Base-by-base conservation (phyloP, 2,329 filamentous ascomycete genomes). In the Cercospora nicotianae region DNA sequence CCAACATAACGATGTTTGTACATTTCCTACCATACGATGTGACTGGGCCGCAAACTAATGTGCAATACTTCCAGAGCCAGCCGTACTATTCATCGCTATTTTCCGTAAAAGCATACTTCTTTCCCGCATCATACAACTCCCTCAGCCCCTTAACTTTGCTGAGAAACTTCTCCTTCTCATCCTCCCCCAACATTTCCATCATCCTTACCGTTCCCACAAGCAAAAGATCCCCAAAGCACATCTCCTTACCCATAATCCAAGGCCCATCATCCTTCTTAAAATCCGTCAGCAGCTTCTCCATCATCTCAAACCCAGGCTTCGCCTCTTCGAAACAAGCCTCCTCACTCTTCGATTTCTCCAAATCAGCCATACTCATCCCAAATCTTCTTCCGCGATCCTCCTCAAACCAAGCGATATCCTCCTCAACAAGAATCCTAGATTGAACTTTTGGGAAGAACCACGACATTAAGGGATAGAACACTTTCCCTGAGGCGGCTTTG, bases 261-360 rank as follows among this genome's bases (percentile, higher is more conserved):
- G 70, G 71, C 9, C 72, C 72, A 18, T 69, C 69, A 53, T 73
- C 69, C 60, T 60, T 63, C 67, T 72, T 72, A 45, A 69, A 42
- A 58, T 67, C 48, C 12, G 33, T 63, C 42, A 74, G 9, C 10
- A 70, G 9, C n/a, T 51, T 65, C 28, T 65, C 59, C 28, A 72
- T 16, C 42, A 64, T 61, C 28, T 42, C 36, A 31, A 70, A 20
- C 9, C 64, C 65, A 23, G 71, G 64, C 60, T 69, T 62, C 12
- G 66, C 67, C 2, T 48, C 69, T 10, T 58, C 42, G 63, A 70
- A 73, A 10, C 67, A 67, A 18, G 59, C 39, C 61, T 71, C 70
- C 9, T 31, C 48, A 2, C 65, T 65, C 33, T 63, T 67, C 18
- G 45, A 75, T 66, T 80, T 81, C 1, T 68, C 66, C 31, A 72